Percentiles rank a stretch among this genome's conserved stretches.
phyloP scores from a whole-genome alignment of 2,329 filamentous ascomycete species.

The Exophiala sp. region DNA sequence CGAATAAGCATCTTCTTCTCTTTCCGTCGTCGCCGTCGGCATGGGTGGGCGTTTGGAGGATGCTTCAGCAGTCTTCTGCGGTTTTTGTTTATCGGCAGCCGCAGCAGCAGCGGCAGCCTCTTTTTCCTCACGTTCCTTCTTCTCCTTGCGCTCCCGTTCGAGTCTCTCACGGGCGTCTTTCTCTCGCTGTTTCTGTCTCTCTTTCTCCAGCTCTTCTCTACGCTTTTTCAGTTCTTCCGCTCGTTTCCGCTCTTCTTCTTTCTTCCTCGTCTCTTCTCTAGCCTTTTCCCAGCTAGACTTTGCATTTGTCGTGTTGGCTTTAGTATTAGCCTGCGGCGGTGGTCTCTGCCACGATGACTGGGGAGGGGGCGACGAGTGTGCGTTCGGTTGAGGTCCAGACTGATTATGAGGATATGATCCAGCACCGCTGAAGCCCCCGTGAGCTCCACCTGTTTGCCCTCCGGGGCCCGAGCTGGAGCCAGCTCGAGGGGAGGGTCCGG shows the following conservation, averaged over 20 bases:
- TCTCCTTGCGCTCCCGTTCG: conserved; percentile 32
- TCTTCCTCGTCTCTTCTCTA: conserved; percentile 30
- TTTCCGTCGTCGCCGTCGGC: conserved; percentile 37
- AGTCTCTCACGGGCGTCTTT: conserved; percentile 28
- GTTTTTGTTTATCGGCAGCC: conserved; percentile 29
- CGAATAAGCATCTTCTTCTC: conserved; percentile 64
- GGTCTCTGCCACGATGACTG: conserved; percentile 30
- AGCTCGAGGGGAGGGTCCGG: conserved; percentile 1
- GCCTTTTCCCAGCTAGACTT: conserved; percentile 31
- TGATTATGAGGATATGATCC: conserved; percentile 8
- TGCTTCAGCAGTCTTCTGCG: conserved; percentile 56
- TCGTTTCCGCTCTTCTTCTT: conserved; percentile 28
- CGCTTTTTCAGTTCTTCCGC: conserved; percentile 28
- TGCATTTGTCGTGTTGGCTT: conserved; percentile 21
- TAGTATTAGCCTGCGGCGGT: conserved; percentile 22
- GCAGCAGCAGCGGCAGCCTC: conserved; percentile 32
- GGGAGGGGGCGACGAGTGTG: conserved; percentile 20
- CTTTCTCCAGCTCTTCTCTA: conserved; percentile 27
- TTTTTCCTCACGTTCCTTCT: conserved; percentile 34
- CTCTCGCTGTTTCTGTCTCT: conserved; percentile 27
- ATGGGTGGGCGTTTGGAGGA: conserved; percentile 35
- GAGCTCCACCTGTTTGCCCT: conserved; percentile 6
- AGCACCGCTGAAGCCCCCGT: conserved; percentile 10
- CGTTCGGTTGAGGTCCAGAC: conserved; percentile 4
- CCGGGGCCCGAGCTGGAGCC: conserved; percentile 5